Percentiles rank a stretch among this genome's conserved stretches.
Conservation (phyloP, 163 green algal species). For the Scenedesmus sp. region DNA sequence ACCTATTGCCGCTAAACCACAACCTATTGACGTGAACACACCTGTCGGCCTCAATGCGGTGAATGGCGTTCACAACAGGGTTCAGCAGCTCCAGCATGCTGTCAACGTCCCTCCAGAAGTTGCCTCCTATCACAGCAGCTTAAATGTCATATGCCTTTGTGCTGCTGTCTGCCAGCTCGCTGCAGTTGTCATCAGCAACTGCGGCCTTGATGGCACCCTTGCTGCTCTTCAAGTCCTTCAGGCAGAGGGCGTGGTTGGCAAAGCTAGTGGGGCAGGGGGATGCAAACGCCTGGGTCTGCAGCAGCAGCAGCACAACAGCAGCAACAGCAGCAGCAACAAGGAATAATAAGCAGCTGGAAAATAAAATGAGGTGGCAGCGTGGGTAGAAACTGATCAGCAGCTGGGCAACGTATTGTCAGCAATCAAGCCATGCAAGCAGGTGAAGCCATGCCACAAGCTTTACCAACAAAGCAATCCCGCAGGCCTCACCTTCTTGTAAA, state of each 20-base stretch:
- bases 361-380: too few relatives aligned
- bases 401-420: too few relatives aligned
- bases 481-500: neutral
- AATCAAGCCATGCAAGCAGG: too few relatives aligned
- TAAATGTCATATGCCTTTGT: neutral
- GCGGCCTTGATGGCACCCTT: neutral
- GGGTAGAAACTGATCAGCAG: too few relatives aligned
- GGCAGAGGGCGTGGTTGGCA: neutral
- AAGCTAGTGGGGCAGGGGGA: neutral
- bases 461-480: neutral
- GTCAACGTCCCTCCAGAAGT: neutral
- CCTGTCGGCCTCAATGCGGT: too few relatives aligned
- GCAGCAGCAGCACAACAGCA: neutral
- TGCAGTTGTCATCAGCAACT: neutral
- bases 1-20: too few relatives aligned
- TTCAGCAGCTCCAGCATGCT: neutral
- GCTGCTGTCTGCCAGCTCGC: neutral
- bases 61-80: neutral
- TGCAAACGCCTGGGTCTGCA: neutral
- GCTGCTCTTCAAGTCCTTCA: neutral
- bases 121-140: neutral
- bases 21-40: neutral
- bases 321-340: too few relatives aligned
- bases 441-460: neutral
- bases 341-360: too few relatives aligned